These are phyloP conservation scores for Pythium coloratum DNA, from an alignment of 352 stramenopile genomes.

Conservation along the genomic window DNA sequence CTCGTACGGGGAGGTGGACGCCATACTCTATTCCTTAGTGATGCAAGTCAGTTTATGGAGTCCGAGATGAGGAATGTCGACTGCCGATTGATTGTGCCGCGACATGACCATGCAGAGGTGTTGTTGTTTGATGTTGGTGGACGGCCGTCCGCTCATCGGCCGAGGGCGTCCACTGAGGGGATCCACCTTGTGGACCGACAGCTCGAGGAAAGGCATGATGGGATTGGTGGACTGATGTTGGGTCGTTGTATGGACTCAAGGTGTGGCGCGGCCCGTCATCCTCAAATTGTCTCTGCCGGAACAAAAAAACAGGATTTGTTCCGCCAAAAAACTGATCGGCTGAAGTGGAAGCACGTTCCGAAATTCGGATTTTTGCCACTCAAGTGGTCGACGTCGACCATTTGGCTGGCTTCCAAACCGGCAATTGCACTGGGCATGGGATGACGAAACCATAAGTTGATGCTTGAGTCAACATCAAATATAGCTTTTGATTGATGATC, in stretches of 20 bases:
- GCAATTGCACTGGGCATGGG: background rate
- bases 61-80: background rate
- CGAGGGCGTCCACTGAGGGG: conserved; percentile 4
- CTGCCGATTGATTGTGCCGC: background rate
- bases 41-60: background rate
- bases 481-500: background rate
- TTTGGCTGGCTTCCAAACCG: conserved; percentile 7
- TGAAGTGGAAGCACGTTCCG: background rate
- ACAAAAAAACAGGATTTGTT: conserved; percentile 1
- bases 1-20: background rate
- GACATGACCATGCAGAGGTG: conserved; percentile 2
- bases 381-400: conserved; percentile 8
- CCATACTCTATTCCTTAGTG: background rate
- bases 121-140: conserved; percentile 9
- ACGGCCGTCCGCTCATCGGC: conserved; percentile 19
- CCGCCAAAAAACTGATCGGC: background rate
- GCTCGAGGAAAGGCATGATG: background rate
- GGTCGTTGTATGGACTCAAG: background rate
- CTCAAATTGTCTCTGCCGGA: conserved; percentile 2
- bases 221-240: background rate
- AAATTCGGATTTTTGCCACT: background rate
- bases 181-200: background rate
- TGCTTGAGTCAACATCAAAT: background rate
- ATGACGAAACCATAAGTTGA: background rate
- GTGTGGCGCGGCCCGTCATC: background rate